Base-by-base conservation (phyloP, 306 rosid genomes). In the Pterocarpus macrocarpus region DNA sequence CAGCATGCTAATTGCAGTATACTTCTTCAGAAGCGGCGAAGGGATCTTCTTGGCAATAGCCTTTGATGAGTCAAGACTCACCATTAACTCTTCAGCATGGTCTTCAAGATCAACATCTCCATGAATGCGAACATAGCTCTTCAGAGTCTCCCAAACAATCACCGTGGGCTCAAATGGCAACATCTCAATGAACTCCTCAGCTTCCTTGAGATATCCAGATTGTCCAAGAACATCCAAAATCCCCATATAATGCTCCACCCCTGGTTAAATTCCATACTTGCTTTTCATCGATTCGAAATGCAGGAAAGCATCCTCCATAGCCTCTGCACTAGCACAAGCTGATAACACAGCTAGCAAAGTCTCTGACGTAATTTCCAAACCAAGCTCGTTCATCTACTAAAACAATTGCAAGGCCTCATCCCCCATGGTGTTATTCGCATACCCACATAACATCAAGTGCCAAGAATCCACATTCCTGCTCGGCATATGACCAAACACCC, bases 401-500 rank as follows among this genome's bases (percentile, higher is more conserved):
- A 90, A 91, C 79, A 94, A 68, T 52, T 88, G 96, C 91, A 94
- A 81, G 16, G 90, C 98, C 9, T 92, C 98, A 79, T 92, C 98
- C 47, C 98, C 98, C 64, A 88, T 71, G 7, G 91, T 92, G 69
- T 87, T 93, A 76, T 85, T 92, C 0, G 96, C 96, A 32, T 90
- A 91, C 14, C 88, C 92, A 12, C 85, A 83, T 4, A 94, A 85
- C 96, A 92, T 90, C 86, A 91, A 79, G 81, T 87, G 92, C 94
- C 97, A 94, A 58, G 98, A 88, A 57, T 94, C 89, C 69, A 91
- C 83, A 66, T 74, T 84, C 79, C 88, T 83, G 5, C 87, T 90
- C 4, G 91, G 86, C 93, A 94, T 85, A 82, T 92, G 94, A 85
- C 92, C 97, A 45, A 94, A 94, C 89, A 94, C 97, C 52, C 98